Evolutionary conservation across 768 basidiomycete species (phyloP).

Genomic region (Serendipita indica): DNA sequence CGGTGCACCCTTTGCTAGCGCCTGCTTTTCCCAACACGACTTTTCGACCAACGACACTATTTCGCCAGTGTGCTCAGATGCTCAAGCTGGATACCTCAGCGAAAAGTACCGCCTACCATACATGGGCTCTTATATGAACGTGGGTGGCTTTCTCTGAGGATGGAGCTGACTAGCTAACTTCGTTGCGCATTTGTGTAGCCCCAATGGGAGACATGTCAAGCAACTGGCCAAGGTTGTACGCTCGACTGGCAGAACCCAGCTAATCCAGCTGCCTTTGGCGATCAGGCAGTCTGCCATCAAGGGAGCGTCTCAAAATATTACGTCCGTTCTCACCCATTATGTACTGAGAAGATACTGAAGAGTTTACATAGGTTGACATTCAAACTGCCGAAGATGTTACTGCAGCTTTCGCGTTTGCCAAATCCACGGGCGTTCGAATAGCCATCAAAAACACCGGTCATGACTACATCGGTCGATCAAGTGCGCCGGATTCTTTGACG

Average conservation of each 20-base stretch:
- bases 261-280: conserved; percentile 15
- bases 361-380: conserved; percentile 28
- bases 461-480: conserved; percentile 24
- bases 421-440: conserved; percentile 26
- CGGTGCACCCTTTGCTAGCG: conserved; percentile 19
- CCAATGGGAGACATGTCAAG: conserved; percentile 46
- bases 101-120: conserved; percentile 16
- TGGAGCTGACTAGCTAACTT: not conserved
- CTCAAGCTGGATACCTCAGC: conserved; percentile 20
- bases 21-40: conserved; percentile 24
- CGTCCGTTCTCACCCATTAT: conserved; percentile 15
- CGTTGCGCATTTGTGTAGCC: conserved; percentile 17
- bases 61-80: conserved; percentile 16
- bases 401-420: conserved; percentile 32
- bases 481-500: conserved; percentile 18
- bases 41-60: conserved; percentile 10
- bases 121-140: conserved; percentile 23
- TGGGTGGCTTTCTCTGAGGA: conserved; percentile 8
- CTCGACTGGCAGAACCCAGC: conserved; percentile 26
- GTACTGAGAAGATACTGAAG: not conserved
- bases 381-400: conserved; percentile 26
- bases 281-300: conserved; percentile 16
- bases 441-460: conserved; percentile 38
- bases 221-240: conserved; percentile 30
- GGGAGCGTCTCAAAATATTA: conserved; percentile 21